A percentile compares a stretch with the other conserved stretches of the same genome.
Evolutionary conservation across 179 eudicot species (phyloP).

Genomic region (Silene noctiflora): DNA sequence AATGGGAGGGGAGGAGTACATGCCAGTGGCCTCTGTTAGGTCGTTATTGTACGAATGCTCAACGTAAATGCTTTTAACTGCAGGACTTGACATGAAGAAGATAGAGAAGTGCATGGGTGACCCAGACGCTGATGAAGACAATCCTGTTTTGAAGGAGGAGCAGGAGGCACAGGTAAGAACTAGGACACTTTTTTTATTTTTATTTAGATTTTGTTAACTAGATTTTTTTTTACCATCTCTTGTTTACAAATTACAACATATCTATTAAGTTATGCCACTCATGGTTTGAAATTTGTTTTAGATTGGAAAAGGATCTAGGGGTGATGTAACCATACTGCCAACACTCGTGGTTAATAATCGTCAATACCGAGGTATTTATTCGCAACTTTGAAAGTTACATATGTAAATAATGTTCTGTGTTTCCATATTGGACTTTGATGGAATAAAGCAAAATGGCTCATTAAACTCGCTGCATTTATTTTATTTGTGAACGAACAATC

Average conservation of each 20-base stretch:
- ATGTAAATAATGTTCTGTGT: background rate
- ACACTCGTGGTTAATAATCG: constrained; percentile 88
- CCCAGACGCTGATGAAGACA: constrained; percentile 76
- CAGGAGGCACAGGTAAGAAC: constrained; percentile 81
- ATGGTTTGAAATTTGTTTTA: constrained; percentile 21
- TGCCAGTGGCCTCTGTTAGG: no score
- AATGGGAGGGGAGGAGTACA: no score
- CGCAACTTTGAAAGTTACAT: background rate
- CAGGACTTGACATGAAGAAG: constrained; percentile 75
- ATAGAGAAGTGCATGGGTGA: constrained; percentile 93
- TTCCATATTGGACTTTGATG: no score
- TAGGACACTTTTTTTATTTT: background rate
- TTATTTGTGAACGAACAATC: no score
- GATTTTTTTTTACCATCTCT: no score
- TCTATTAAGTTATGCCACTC: background rate
- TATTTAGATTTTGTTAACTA: background rate
- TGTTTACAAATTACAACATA: background rate
- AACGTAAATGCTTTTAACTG: constrained; percentile 9
- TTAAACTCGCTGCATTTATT: no score
- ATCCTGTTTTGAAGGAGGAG: constrained; percentile 82
- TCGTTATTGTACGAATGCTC: no score
- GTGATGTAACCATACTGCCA: constrained; percentile 89
- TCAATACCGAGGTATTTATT: constrained; percentile 75
- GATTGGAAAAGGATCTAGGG: constrained; percentile 91
- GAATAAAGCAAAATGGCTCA: no score